Percentiles rank a stretch among this genome's conserved stretches.
Conservation (phyloP, 2,329 filamentous ascomycete genomes). For the Aspergillus quadricinctus region DNA sequence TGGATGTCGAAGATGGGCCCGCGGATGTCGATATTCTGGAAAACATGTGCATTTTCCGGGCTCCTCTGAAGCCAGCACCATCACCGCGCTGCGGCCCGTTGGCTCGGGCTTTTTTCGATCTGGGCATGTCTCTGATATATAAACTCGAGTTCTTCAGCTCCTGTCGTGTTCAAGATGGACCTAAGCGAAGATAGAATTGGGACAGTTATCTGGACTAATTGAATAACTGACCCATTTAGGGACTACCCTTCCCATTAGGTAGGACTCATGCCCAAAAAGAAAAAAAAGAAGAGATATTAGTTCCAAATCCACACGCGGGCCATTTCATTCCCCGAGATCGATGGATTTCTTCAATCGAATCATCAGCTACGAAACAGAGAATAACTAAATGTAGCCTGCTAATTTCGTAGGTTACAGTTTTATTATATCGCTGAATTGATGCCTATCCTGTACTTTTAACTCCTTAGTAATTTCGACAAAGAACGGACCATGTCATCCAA, state of each 20-base stretch:
- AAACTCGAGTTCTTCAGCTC: background rate
- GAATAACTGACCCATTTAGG: background rate
- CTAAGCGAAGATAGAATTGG: background rate
- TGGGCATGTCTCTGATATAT: constrained; percentile 16
- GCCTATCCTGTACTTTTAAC: background rate
- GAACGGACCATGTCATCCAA: background rate
- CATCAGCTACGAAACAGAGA: background rate
- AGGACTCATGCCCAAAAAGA: background rate
- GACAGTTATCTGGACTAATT: too few species aligned
- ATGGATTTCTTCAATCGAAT: too few species aligned
- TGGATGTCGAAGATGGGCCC: background rate
- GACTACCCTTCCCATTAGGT: background rate
- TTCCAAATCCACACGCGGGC: background rate
- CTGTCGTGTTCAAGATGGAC: background rate
- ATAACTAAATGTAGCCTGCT: background rate
- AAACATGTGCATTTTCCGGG: constrained; percentile 27
- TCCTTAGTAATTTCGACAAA: background rate
- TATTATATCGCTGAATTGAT: background rate
- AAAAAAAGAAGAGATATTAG: background rate
- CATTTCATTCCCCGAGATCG: background rate
- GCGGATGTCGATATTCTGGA: constrained; percentile 21
- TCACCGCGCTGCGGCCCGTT: constrained; percentile 1
- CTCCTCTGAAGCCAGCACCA: background rate
- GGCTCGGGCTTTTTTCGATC: constrained; percentile 18
- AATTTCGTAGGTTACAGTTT: background rate